phyloP scores from a whole-genome alignment of 1,139 yeast species.

The Magnusiomyces paraingens region DNA sequence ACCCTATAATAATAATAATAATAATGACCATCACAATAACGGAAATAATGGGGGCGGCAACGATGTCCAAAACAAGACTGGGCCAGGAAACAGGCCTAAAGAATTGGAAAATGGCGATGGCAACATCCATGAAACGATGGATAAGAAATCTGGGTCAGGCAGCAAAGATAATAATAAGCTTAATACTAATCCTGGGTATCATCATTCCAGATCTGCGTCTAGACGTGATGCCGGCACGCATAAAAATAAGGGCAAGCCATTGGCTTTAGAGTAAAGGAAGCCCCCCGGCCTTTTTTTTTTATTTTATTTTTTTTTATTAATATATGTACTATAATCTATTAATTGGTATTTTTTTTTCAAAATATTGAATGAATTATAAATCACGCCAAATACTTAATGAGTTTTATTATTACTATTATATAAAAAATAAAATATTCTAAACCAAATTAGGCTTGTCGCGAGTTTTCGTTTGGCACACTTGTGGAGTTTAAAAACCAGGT shows the following conservation, averaged over 20 bases:
- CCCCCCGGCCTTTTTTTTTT: neutral
- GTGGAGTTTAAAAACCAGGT: no score
- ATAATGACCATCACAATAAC: constrained; percentile 76
- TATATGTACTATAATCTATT: neutral
- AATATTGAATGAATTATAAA: no score
- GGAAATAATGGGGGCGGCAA: constrained; percentile 21
- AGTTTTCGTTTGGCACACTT: no score
- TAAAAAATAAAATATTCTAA: no score
- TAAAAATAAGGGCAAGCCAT: neutral
- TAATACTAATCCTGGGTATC: neutral
- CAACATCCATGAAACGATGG: constrained; percentile 22
- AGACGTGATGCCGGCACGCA: constrained; percentile 16
- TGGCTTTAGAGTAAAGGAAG: neutral
- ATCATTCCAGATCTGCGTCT: no score
- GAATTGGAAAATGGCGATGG: constrained; percentile 39
- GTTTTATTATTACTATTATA: no score
- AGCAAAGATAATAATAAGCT: constrained; percentile 51
- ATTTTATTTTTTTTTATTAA: neutral
- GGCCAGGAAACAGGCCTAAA: no score
- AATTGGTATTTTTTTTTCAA: no score
- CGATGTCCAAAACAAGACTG: no score
- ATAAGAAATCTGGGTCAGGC: constrained; percentile 39
- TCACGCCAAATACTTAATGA: no score
- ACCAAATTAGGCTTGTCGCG: no score
- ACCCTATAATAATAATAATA: constrained; percentile 29